Evolutionary conservation across 2,329 filamentous ascomycete genomes (phyloP).

Genomic region (Phialophora verrucosa): DNA sequence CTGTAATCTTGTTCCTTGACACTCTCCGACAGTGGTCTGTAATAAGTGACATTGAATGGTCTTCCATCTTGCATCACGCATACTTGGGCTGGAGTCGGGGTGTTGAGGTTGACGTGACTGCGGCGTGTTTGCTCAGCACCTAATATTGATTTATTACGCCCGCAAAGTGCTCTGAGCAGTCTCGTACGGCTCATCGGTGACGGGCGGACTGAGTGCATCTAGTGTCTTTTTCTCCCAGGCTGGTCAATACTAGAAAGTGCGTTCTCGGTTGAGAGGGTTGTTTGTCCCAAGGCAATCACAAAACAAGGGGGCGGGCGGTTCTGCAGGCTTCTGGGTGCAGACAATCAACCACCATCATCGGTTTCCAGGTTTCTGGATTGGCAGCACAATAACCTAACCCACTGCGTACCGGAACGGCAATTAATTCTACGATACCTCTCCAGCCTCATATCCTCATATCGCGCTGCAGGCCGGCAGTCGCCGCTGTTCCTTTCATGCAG

Average conservation of each 20-base stretch:
- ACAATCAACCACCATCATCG: constrained; percentile 10
- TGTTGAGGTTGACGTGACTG: constrained; percentile 38
- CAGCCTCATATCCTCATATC: constrained; percentile 17
- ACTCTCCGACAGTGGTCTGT: constrained; percentile 33
- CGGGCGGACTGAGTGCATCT: constrained; percentile 32
- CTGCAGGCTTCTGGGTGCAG: constrained; percentile 13
- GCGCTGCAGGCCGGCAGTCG: constrained; percentile 18
- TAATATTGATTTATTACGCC: constrained; percentile 31
- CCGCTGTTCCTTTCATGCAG: constrained; percentile 27
- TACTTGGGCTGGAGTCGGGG: constrained; percentile 37
- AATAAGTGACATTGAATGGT: constrained; percentile 37
- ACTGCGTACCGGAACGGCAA: constrained; percentile 20
- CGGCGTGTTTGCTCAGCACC: constrained; percentile 36
- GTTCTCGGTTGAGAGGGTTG: constrained; percentile 11
- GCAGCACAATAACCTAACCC: constrained; percentile 12
- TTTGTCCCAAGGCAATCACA: constrained; percentile 10
- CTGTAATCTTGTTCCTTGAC: constrained; percentile 34
- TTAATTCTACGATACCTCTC: constrained; percentile 25
- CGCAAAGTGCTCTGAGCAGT: constrained; percentile 26
- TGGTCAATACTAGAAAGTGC: constrained; percentile 32
- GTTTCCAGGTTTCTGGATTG: constrained; percentile 11
- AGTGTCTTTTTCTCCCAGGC: constrained; percentile 28
- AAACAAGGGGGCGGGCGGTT: constrained; percentile 3
- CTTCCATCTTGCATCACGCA: constrained; percentile 33
- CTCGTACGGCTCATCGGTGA: constrained; percentile 26